Evolutionary conservation across 225 moss, liverwort and hornwort species (phyloP), one percentile per base, ranked within the genome.

Genomic region (Pseudoscleropodium purum): DNA sequence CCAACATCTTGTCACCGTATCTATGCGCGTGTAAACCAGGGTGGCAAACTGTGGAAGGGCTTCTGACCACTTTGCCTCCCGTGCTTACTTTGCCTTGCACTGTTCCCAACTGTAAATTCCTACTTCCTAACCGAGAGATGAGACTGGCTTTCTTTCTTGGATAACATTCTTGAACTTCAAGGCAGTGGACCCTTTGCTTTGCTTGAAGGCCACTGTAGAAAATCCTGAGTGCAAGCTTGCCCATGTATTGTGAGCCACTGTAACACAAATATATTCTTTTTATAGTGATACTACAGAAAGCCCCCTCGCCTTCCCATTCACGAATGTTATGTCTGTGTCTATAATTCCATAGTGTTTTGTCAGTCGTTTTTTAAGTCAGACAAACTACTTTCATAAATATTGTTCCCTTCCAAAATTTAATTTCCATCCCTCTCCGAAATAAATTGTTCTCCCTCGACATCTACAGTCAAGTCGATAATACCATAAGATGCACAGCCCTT

Each of bases 1-100:
- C 93, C 84, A 95, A 95, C 88, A 95, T 95, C 85, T 91, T 95
- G 86, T 95, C 95, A 67, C 95, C 95, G n/a, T 95, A 93, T 83
- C 80, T 88, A 37, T 95, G 95, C 91, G 39, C 26, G 43, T 95
- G 95, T 54, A 90, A 91, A 72, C 91, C 87, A 27, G 95, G 93
- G 82, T 95, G 95, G 95, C 88, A 82, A 92, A 93, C 92, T 21
- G 82, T 95, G 51, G 93, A 90, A 87, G 91, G 90, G 68, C 85
- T 95, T 60, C 56, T 95, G 39, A 27, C 81, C 56, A 77, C 90
- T 66, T 77, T 93, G 78, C 93, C 95, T 57, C 88, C 78, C 47
- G 64, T 95, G 86, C 88, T 90, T 36, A 92, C 92, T 49, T 82
- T 95, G 82, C 95, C 95, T 86, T 95, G 95, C 92, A 93, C 95